These are phyloP conservation scores for Helicocarpus griseus DNA, from an alignment of 2,329 filamentous ascomycete species.

Conservation along the genomic window DNA sequence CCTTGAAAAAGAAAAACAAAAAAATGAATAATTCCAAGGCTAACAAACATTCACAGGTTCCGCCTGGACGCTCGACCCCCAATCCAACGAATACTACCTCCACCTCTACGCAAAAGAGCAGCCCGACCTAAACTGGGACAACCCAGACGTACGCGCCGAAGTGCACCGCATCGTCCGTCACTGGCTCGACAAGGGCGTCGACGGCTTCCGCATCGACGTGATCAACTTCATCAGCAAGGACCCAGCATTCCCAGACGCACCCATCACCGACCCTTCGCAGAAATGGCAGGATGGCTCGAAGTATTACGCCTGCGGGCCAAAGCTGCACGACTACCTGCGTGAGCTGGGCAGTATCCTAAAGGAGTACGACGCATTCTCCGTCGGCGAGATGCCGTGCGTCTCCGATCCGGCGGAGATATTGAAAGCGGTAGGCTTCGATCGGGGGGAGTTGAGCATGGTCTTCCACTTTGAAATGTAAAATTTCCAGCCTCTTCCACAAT, in stretches of 20 bases:
- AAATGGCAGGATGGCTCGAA: conserved; percentile 28
- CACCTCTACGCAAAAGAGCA: conserved; percentile 67
- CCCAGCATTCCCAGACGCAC: conserved; percentile 42
- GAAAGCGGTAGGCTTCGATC: conserved; percentile 45
- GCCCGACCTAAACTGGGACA: conserved; percentile 82
- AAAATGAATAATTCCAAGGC: conserved; percentile 39
- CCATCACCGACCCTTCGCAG: conserved; percentile 19
- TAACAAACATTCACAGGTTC: conserved; percentile 20
- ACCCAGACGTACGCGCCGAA: conserved; percentile 54
- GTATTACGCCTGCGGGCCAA: conserved; percentile 48
- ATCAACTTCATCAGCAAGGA: conserved; percentile 65
- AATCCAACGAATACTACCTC: conserved; percentile 66
- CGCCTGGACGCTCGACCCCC: conserved; percentile 54
- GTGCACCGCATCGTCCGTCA: conserved; percentile 67
- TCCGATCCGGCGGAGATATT: conserved; percentile 42
- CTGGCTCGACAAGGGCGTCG: conserved; percentile 65
- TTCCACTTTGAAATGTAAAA: conserved; percentile 53
- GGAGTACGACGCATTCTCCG: conserved; percentile 49
- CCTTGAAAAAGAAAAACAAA: background rate
- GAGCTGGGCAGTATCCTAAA: conserved; percentile 45
- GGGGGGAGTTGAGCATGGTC: conserved; percentile 59
- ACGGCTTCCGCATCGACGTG: conserved; percentile 66
- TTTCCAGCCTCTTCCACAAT: background rate
- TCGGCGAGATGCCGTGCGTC: conserved; percentile 51
- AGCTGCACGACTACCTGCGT: conserved; percentile 48